Evolutionary conservation across 2,329 filamentous ascomycete species (phyloP), one percentile per base, ranked within the genome.

Genomic region (Pyricularia pennisetigena): DNA sequence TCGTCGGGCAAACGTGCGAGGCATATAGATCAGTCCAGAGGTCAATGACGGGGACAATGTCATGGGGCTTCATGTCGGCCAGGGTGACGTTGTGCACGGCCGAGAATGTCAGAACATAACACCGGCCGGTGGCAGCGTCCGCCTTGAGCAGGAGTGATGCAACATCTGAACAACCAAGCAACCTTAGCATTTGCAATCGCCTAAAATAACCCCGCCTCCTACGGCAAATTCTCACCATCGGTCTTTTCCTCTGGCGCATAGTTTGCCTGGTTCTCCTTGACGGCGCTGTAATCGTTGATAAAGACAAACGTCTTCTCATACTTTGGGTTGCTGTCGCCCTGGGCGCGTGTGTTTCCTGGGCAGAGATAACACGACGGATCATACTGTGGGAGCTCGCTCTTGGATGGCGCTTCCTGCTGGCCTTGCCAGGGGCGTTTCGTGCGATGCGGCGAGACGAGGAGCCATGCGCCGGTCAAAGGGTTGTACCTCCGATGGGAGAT

Each of bases 391-490:
- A 94, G 81, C 3, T 84, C 84, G 65, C 84, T 88, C 72, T 86
- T 86, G n/a, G 86, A 85, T 1, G 90, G 86, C 10, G 82, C 84
- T 78, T 95, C 92, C 78, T 95, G 88, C 72, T 91, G 88, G 70
- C 92, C 92, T 92, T 97, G 95, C 95, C 95, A 99, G 75, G 95
- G 95, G 72, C 95, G 87, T 86, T 98, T 98, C 67, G 94, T 98
- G 68, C 95, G 85, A 79, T 99, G 95, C 70, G 95, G 95, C 20
- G 95, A 98, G 16, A 99, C 95, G 54, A 99, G 86, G 70, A 99
- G 86, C 90, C 94, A 97, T 70, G 90, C 93, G 70, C 92, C 93
- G 72, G 92, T 90, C 70, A 99, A 84, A 67, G 93, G 92, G 77
- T 99, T 99, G 79, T 91, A 98, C 77, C 95, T 90, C 74, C 95